Evolutionary conservation across 768 basidiomycete genomes (phyloP).

Genomic region (Tephrocybe sp.): DNA sequence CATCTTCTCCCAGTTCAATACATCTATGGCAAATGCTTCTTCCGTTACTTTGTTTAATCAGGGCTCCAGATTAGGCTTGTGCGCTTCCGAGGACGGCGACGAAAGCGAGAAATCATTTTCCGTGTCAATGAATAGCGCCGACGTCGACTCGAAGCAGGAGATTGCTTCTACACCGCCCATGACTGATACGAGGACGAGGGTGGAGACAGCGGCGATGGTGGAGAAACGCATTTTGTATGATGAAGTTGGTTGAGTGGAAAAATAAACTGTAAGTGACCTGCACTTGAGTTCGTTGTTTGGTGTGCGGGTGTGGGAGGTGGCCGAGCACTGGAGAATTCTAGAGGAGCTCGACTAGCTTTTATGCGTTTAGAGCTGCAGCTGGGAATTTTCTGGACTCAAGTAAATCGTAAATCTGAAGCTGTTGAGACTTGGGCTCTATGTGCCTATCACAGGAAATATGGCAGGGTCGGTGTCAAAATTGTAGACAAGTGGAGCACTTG

Average conservation of each 20-base stretch:
- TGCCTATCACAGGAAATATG: no score
- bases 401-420: no score
- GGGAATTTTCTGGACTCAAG: no score
- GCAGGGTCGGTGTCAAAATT: no score
- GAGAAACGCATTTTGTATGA: constrained; percentile 2
- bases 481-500: no score
- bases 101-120: constrained; percentile 29
- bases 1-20: constrained; percentile 56
- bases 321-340: background rate
- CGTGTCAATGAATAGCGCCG: constrained; percentile 7
- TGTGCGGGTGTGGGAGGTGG: background rate
- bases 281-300: constrained; percentile 2
- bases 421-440: no score
- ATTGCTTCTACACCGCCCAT: constrained; percentile 32
- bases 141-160: constrained; percentile 25
- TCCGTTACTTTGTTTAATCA: constrained; percentile 66
- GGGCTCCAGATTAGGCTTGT: constrained; percentile 30
- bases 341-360: no score
- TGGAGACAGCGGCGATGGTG: background rate
- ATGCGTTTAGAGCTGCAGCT: no score
- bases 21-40: constrained; percentile 34
- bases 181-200: constrained; percentile 30
- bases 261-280: constrained; percentile 1
- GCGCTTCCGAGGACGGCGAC: constrained; percentile 26
- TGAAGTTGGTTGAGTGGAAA: background rate